These are phyloP conservation scores for Bruguiera parviflora DNA, from an alignment of 345 rosid species.

Conservation along the genomic window DNA sequence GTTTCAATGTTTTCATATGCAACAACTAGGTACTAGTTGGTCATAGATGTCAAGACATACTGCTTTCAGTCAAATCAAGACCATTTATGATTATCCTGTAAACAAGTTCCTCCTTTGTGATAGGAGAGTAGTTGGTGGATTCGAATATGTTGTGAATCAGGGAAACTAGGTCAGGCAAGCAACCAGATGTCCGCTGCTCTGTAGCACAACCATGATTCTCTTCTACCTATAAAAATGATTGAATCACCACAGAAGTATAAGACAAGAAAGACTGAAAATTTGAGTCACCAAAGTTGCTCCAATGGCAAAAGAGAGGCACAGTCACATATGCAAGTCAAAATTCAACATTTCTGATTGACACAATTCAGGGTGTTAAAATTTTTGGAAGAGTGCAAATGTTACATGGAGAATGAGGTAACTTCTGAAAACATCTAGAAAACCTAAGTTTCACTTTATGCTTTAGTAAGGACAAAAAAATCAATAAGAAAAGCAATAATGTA, in stretches of 20 bases:
- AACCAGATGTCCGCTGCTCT: constrained; percentile 21
- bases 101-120: constrained; percentile 56
- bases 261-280: neutral
- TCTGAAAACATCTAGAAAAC: too few relatives aligned
- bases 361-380: neutral
- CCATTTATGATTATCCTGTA: constrained; percentile 44
- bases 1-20: neutral
- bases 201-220: neutral
- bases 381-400: neutral
- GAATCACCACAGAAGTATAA: neutral
- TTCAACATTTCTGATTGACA: neutral
- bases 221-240: constrained; percentile 11
- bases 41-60: constrained; percentile 24
- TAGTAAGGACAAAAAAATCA: too few relatives aligned
- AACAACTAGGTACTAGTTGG: neutral
- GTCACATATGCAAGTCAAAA: neutral
- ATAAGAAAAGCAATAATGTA: too few relatives aligned
- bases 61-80: constrained; percentile 34
- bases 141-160: constrained; percentile 34
- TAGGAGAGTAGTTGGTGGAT: constrained; percentile 30
- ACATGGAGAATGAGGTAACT: neutral
- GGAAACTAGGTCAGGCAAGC: constrained; percentile 39
- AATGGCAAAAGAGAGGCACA: constrained; percentile 1
- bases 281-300: neutral
- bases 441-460: too few relatives aligned